Base-by-base conservation (phyloP, 768 basidiomycete genomes). In the Neoboletus brunneissimus region DNA sequence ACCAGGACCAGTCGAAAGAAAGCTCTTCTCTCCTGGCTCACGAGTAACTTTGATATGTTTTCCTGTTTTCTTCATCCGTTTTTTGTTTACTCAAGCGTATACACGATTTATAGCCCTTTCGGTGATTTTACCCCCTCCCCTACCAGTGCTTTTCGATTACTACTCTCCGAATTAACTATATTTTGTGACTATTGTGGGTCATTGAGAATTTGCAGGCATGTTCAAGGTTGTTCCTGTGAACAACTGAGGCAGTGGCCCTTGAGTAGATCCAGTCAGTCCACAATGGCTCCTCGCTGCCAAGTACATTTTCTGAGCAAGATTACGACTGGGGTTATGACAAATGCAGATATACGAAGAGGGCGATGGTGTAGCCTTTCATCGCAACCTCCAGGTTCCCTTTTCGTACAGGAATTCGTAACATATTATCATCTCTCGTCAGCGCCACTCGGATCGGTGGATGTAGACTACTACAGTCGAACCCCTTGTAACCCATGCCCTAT, bases 1-100 rank as follows among this genome's bases (percentile, higher is more conserved):
- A 54, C 53, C 50, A 65, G 67, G 61, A 63, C 65, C 57, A 63
- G 57, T 53, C 53, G 56, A 56, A 63, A 53, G 51, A 56, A 40
- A n/a, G 51, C 52, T 45, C 32, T 61, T 69, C 52, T 57, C 54
- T 61, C 54, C 49, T 65, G 65, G 56, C 56, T 59, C 61, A 55
- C 65, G 55, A 63, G 55, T 43, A 35, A 42, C 48, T 53, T 56
- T 59, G 54, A 56, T 65, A 54, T 69, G 55, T 65, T 55, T 58
- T 51, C 32, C n/a, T 13, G 8, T 47, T 56, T 40, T 35, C 50
- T 50, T 38, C 54, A 3, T 25, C 35, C 27, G 9, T 56, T 42
- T 11, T 47, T 32, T 25, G 37, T 51, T 61, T 58, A 56, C 67
- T 70, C 66, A 70, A 69, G 31, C 54, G 34, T 59, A 53, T 40